Evolutionary conservation across 768 basidiomycete genomes (phyloP), one percentile per base, ranked within the genome.

Genomic region (Macrolepiota dolichaula): DNA sequence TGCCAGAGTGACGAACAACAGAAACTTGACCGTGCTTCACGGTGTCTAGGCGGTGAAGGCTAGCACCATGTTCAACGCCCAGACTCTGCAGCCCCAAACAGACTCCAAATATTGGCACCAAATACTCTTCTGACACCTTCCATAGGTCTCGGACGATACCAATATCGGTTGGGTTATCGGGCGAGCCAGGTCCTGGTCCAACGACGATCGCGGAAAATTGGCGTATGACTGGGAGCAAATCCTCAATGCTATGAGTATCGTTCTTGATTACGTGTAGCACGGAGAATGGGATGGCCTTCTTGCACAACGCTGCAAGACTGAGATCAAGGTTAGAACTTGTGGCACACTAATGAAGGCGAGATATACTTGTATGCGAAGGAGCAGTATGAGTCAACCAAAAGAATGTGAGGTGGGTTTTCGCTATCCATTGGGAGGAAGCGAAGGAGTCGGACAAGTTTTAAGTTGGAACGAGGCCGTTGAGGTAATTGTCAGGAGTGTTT

Each of bases 331-430:
- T 42, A 11, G 29, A 42, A 62, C 42, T 19, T 4, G 24, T 12
- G 36, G 6, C 32, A 9, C 24, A 59, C 17, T 40, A 1, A n/a
- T 11, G 24, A 12, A 7, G 15, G 12, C 24, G 32, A 27, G 19
- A 79, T 88, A 61, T 58, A 92, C 91, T 93, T 94, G 83, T 84
- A 83, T n/a, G 92, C 90, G 72, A 93, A 94, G 1, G 91, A 92
- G 71, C 93, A 92, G 65, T 93, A 92, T 0, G 91, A 93, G 70
- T 92, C 92, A 32, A 93, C 79, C 50, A 94, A 77, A 32, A 93
- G 78, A 51, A 94, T 76, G 55, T 82, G 78, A 49, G 85, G 84
- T 17, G 66, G 66, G 29, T 32, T 32, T 57, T 73, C 71, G 44
- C 74, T 63, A 49, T 73, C 69, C 77, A 79, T 79, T 27, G 62